phyloP scores from a whole-genome alignment of 768 basidiomycete species.

The Amanita fuliginea region DNA sequence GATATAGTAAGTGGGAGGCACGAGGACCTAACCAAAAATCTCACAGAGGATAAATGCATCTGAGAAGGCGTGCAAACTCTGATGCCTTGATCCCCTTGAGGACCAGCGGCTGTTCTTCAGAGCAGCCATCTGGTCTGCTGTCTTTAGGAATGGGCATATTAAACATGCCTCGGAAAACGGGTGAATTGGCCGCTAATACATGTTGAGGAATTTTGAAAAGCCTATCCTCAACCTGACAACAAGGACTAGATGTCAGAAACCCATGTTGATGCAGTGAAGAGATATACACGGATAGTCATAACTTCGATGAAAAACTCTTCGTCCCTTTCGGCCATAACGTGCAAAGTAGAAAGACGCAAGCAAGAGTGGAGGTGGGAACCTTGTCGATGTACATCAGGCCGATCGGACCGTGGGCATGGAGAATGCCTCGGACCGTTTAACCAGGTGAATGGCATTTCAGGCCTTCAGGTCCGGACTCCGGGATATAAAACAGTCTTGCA shows the following conservation, averaged over 20 bases:
- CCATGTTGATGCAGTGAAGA: background rate
- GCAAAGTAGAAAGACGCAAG: too few species aligned
- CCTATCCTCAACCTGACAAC: conserved; percentile 1
- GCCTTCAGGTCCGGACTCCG: too few species aligned
- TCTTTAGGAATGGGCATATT: background rate
- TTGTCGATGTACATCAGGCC: too few species aligned
- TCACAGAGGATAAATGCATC: conserved; percentile 11
- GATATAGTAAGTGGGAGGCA: background rate
- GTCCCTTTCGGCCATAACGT: background rate
- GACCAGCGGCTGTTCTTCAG: conserved; percentile 1
- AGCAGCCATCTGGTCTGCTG: background rate
- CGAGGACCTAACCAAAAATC: background rate
- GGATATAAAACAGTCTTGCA: too few species aligned
- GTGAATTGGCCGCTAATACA: background rate
- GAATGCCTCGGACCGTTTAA: too few species aligned
- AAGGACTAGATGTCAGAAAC: background rate
- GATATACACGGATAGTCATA: background rate
- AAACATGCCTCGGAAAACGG: conserved; percentile 1
- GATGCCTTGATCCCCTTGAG: background rate
- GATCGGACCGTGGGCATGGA: too few species aligned
- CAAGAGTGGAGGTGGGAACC: too few species aligned
- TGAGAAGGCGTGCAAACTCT: conserved; percentile 8
- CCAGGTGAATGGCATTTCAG: too few species aligned
- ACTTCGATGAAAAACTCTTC: background rate
- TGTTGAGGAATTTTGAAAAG: conserved; percentile 4